These are phyloP conservation scores for Penium margaritaceum DNA, from an alignment of 139 green algal species.

Conservation along the genomic window DNA sequence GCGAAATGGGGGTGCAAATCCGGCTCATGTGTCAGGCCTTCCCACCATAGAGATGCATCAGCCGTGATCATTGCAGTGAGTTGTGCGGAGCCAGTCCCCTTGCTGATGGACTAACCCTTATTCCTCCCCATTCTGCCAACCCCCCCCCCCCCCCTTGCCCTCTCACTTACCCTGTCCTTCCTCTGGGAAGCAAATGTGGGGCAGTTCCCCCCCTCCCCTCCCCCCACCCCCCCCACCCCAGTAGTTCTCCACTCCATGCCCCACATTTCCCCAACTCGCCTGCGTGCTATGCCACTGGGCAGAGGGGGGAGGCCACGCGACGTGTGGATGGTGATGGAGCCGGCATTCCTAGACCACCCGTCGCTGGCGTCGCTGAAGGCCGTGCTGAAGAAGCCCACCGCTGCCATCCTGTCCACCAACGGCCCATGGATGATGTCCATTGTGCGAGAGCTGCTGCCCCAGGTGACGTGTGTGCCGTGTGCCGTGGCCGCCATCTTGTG, in stretches of 20 bases:
- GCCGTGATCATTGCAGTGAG: background rate
- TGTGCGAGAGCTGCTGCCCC: conserved; percentile 26
- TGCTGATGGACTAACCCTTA: too few relatives aligned
- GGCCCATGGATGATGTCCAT: conserved; percentile 18
- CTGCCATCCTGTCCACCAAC: conserved; percentile 32
- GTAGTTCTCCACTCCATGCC: background rate
- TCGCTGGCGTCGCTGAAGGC: conserved; percentile 2
- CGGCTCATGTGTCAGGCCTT: background rate
- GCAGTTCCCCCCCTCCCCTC: background rate
- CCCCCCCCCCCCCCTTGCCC: background rate
- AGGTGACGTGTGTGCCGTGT: conserved; percentile 3
- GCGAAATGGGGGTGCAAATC: background rate
- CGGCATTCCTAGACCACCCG: conserved; percentile 26
- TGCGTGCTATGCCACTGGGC: background rate
- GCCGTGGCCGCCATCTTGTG: background rate
- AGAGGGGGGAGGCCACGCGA: conserved; percentile 9
- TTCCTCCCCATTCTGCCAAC: background rate
- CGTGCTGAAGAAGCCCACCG: background rate
- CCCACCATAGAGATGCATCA: background rate
- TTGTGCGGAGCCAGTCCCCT: too few relatives aligned
- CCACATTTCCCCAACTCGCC: too few relatives aligned
- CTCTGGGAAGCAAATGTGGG: background rate
- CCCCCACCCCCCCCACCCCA: background rate
- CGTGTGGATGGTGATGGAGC: conserved; percentile 40
- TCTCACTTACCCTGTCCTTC: background rate